These are phyloP conservation scores for Zalerion maritima DNA, from an alignment of 495 filamentous ascomycete species.

Conservation along the genomic window DNA sequence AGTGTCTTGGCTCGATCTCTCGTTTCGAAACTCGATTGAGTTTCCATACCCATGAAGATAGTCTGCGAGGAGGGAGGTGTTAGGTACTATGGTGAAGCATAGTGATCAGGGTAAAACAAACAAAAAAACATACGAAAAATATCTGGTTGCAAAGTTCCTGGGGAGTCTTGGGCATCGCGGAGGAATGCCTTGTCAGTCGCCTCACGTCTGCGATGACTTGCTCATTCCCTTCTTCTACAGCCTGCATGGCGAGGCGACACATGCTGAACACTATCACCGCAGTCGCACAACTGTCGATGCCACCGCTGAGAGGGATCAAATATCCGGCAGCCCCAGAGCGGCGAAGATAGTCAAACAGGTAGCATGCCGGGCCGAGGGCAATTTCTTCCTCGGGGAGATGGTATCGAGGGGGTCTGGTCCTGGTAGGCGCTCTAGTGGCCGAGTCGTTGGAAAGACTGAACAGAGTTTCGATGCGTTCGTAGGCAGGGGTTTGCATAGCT, in stretches of 20 bases:
- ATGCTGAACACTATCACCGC: conserved; percentile 61
- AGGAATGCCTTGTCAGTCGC: conserved; percentile 42
- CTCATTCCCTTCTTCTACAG: conserved; percentile 38
- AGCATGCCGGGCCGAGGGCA: conserved; percentile 54
- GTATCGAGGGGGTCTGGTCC: conserved; percentile 25
- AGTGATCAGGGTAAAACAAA: too few species aligned
- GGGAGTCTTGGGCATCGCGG: conserved; percentile 38
- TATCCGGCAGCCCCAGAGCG: conserved; percentile 47
- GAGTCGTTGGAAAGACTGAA: conserved; percentile 27
- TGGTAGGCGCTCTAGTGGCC: conserved; percentile 23
- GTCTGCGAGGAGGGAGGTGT: conserved; percentile 50
- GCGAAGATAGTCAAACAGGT: conserved; percentile 76
- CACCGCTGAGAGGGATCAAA: conserved; percentile 46
- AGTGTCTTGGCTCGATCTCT: conserved; percentile 54
- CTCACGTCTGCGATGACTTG: conserved; percentile 60
- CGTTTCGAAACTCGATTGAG: conserved; percentile 58
- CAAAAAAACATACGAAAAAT: too few species aligned
- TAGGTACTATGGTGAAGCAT: neutral
- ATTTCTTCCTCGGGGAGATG: conserved; percentile 66
- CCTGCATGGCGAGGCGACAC: conserved; percentile 58
- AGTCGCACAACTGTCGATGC: conserved; percentile 54
- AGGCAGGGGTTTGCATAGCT: conserved; percentile 26
- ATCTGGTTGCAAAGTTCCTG: conserved; percentile 44
- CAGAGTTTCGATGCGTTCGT: conserved; percentile 22
- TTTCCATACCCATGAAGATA: conserved; percentile 65